Conservation (phyloP, 2,329 filamentous ascomycete species). For the Ophiosphaerella herpotricha region DNA sequence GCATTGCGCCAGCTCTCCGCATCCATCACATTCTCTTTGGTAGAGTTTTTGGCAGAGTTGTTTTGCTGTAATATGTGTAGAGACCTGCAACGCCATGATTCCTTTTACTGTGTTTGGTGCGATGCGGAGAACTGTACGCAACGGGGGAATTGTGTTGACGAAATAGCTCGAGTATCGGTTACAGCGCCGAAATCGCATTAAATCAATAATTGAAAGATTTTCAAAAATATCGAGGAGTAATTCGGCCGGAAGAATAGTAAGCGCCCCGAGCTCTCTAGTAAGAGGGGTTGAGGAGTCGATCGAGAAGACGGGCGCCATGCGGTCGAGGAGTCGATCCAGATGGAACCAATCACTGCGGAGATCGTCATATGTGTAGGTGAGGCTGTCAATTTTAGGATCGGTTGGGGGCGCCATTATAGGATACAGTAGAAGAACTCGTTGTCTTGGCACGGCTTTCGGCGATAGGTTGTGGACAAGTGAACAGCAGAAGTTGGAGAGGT, state of each 20-base stretch:
- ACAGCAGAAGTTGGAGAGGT: slow-evolving; percentile 5
- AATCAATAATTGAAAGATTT: slow-evolving; percentile 9
- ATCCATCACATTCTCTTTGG: slow-evolving; percentile 11
- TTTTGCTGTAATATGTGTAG: slow-evolving; percentile 7
- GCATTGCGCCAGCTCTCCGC: slow-evolving; percentile 8
- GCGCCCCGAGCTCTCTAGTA: slow-evolving; percentile 7
- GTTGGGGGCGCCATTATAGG: slow-evolving; percentile 8
- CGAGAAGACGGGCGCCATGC: slow-evolving; percentile 9
- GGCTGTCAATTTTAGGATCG: slow-evolving; percentile 3
- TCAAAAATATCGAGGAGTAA: slow-evolving; percentile 9
- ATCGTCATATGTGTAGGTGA: slow-evolving; percentile 10
- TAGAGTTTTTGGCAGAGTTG: slow-evolving; percentile 9
- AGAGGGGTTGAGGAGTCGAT: slow-evolving; percentile 3
- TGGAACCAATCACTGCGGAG: slow-evolving; percentile 6
- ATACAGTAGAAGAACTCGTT: slow-evolving; percentile 11
- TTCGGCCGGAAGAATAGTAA: slow-evolving; percentile 9
- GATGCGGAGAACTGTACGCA: slow-evolving; percentile 9
- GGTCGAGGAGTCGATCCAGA: slow-evolving; percentile 13
- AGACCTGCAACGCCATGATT: slow-evolving; percentile 11
- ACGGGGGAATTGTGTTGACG: slow-evolving; percentile 6
- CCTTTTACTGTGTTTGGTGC: slow-evolving; percentile 12
- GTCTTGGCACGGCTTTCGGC: slow-evolving; percentile 6
- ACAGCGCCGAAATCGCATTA: slow-evolving; percentile 12
- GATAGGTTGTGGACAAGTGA: slow-evolving; percentile 2
- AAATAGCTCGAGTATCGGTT: slow-evolving; percentile 12